Percentiles rank a stretch among this genome's conserved stretches.
phyloP scores from a whole-genome alignment of 2,329 filamentous ascomycete species.

The Colletotrichum sp. region DNA sequence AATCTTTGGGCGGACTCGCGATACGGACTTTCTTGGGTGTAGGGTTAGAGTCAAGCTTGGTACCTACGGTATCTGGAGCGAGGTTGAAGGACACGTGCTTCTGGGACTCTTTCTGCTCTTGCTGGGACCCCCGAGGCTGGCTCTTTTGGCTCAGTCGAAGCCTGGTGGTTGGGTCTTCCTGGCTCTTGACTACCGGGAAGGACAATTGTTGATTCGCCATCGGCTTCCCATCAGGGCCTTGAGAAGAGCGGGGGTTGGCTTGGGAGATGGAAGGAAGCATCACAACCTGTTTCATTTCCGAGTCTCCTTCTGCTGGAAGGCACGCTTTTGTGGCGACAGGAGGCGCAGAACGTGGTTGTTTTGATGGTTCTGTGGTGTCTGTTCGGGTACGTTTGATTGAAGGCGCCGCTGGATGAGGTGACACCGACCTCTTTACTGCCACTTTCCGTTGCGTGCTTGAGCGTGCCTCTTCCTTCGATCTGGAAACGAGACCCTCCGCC shows the following conservation, averaged over 20 bases:
- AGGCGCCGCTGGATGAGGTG: not conserved
- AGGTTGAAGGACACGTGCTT: slow-evolving; percentile 40
- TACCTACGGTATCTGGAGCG: not conserved
- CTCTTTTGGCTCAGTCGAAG: slow-evolving; percentile 67
- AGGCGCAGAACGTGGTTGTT: not conserved
- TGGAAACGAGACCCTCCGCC: slow-evolving; percentile 41
- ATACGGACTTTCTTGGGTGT: not conserved
- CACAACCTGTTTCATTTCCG: not conserved
- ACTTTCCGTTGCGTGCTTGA: not conserved
- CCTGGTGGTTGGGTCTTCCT: slow-evolving; percentile 67
- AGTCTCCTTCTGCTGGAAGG: not conserved
- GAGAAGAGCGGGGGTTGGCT: not conserved
- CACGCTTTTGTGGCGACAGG: not conserved
- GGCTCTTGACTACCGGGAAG: slow-evolving; percentile 81
- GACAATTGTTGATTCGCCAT: slow-evolving; percentile 51
- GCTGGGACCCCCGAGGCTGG: not conserved
- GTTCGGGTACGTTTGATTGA: not conserved
- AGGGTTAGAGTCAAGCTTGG: slow-evolving; percentile 10
- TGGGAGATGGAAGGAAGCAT: not conserved
- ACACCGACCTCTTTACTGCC: not conserved
- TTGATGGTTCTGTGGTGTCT: not conserved
- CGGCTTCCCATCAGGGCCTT: not conserved
- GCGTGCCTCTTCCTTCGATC: not conserved
- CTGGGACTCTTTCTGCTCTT: slow-evolving; percentile 18
- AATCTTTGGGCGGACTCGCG: slow-evolving; percentile 16